Base-by-base conservation (phyloP, 164 flowering plant genomes). In the Vitis rotundifolia region DNA sequence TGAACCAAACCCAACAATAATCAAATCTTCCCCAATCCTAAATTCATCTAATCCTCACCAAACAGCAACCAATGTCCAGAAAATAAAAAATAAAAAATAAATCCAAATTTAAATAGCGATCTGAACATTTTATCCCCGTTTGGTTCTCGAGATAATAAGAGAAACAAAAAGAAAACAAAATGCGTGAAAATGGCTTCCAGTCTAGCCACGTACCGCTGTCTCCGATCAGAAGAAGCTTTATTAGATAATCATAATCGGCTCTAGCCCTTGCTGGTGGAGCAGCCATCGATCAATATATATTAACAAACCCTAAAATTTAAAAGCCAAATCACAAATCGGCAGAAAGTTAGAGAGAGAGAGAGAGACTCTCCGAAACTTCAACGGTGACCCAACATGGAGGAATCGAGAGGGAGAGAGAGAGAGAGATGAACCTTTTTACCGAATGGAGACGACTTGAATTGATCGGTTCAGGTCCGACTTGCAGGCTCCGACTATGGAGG, bases 241-340 rank as follows among this genome's bases (percentile, higher is more conserved):
- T 80, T 48, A 83, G 84, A 76, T 75, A 87, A 76, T 85, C 88
- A 68, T 85, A 83, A 77, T 87, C 90, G 51, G 90, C 88, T 60
- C 88, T 71, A 66, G 90, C 87, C 71, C 90, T 80, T 31, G 90
- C 85, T 68, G 90, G 86, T 67, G 87, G 85, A 80, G 88, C 84
- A 62, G 87, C 90, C 90, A 85, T 86, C 19, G 78, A 69, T 49
- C 60, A 52, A 59, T 48, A 14, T 9, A 11, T 8, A 49, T 15
- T 26, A n/a, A 58, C 18, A 37, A 57, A 63, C 18, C 15, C 15
- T 10, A 52, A 3, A n/a, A 26, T 54, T 10, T 6, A 68, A 74
- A 48, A 66, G 68, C 67, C 72, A 50, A 68, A 74, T 67, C 73
- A 68, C 49, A 60, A 61, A 65, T 28, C 49, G 62, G 19, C 0